Evolutionary conservation across 495 filamentous ascomycete species (phyloP).

Genomic region (Penicillium alfredii): DNA sequence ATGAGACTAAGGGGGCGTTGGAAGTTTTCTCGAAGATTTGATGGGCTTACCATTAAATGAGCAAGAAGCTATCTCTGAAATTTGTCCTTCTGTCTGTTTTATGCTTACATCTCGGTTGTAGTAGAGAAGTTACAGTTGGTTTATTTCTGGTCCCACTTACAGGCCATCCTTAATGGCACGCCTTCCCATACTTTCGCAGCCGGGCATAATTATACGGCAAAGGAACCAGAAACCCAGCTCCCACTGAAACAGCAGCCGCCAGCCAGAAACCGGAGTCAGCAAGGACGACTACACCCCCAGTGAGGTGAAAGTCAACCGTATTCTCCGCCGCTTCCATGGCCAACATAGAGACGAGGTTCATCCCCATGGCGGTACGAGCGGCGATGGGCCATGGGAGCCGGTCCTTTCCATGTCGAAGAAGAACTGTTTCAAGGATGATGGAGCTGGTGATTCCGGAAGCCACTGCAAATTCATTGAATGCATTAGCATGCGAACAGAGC

Average conservation of each 20-base stretch:
- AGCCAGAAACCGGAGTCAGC: slow-evolving; percentile 31
- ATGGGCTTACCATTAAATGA: not conserved
- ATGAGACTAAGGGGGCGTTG: slow-evolving; percentile 59
- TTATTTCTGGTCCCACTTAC: no score
- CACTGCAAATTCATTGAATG: slow-evolving; percentile 35
- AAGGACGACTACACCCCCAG: slow-evolving; percentile 32
- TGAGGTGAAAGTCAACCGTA: slow-evolving; percentile 42
- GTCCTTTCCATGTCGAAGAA: slow-evolving; percentile 37
- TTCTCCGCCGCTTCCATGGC: slow-evolving; percentile 44
- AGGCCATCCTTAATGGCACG: slow-evolving; percentile 42
- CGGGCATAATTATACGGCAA: slow-evolving; percentile 45
- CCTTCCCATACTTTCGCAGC: slow-evolving; percentile 35
- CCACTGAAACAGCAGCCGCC: slow-evolving; percentile 31
- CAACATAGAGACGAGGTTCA: slow-evolving; percentile 46
- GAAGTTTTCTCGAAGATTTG: slow-evolving; percentile 65
- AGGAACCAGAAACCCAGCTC: slow-evolving; percentile 39
- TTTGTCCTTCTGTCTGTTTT: not conserved
- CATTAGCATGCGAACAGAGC: slow-evolving; percentile 1
- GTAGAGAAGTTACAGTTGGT: no score
- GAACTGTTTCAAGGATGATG: slow-evolving; percentile 37
- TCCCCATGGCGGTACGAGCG: slow-evolving; percentile 39
- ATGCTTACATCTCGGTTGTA: not conserved
- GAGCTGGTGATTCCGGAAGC: slow-evolving; percentile 38
- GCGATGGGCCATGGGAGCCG: slow-evolving; percentile 32
- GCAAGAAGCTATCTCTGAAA: no score